A percentile compares a stretch with the other conserved stretches of the same genome.
Conservation (phyloP, 805 yeast species). For the Myxozyma nipponensis region DNA sequence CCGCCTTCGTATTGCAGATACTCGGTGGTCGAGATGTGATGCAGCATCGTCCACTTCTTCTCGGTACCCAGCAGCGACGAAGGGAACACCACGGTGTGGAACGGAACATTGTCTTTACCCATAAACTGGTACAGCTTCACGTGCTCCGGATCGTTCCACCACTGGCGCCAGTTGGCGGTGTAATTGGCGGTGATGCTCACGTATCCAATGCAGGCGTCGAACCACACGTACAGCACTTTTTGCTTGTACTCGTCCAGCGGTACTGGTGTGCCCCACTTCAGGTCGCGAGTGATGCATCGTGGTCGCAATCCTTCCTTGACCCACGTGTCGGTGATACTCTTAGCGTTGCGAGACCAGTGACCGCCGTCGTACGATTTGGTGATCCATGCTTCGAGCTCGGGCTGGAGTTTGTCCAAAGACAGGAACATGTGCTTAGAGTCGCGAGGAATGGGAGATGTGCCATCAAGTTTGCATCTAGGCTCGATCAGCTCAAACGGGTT, state of each 20-base stretch:
- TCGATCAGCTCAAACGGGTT: slow-evolving; percentile 90
- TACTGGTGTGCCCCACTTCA: slow-evolving; percentile 98
- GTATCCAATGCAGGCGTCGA: slow-evolving; percentile 97
- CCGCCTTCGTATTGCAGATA: slow-evolving; percentile 97
- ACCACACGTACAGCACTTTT: slow-evolving; percentile 97
- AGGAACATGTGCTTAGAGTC: slow-evolving; percentile 84
- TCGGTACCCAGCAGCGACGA: slow-evolving; percentile 83
- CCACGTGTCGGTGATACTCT: slow-evolving; percentile 88
- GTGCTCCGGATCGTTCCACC: slow-evolving; percentile 95
- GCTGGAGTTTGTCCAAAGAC: slow-evolving; percentile 78
- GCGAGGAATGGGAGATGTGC: slow-evolving; percentile 71
- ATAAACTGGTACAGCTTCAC: slow-evolving; percentile 91
- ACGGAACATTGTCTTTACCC: slow-evolving; percentile 99
- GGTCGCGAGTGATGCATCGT: slow-evolving; percentile 94
- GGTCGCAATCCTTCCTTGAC: slow-evolving; percentile 87
- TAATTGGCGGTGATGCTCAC: slow-evolving; percentile 94
- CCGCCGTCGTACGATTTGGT: slow-evolving; percentile 65
- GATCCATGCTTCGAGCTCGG: slow-evolving; percentile 68
- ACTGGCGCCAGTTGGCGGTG: slow-evolving; percentile 70
- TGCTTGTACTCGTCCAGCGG: slow-evolving; percentile 82
- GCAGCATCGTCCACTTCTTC: slow-evolving; percentile 84
- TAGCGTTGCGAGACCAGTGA: slow-evolving; percentile 88
- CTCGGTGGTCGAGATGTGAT: slow-evolving; percentile 86
- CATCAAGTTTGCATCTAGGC: slow-evolving; percentile 93
- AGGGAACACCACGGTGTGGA: slow-evolving; percentile 98